Percentiles rank a stretch among this genome's conserved stretches.
These are phyloP conservation scores for Sugiyamaella floridensis DNA, from an alignment of 805 yeast species.

Conservation along the genomic window DNA sequence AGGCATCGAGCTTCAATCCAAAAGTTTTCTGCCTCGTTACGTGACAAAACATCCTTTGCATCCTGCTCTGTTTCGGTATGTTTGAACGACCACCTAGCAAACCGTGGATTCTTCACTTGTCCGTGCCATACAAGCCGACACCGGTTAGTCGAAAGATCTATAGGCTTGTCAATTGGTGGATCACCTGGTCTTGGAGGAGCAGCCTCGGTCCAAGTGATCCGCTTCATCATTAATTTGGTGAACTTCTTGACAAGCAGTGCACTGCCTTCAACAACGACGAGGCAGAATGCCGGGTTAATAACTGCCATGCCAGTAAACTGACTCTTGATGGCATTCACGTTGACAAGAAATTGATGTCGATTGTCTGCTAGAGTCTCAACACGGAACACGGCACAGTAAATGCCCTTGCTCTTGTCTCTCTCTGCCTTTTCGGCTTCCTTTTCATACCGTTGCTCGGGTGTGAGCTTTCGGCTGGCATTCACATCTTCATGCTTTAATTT, in stretches of 20 bases:
- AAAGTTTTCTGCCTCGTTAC: constrained; percentile 52
- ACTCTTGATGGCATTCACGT: constrained; percentile 71
- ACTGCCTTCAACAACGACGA: constrained; percentile 74
- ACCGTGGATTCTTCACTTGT: constrained; percentile 43
- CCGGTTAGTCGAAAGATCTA: constrained; percentile 38
- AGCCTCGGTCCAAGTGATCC: constrained; percentile 66
- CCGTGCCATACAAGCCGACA: constrained; percentile 69
- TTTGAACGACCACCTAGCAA: constrained; percentile 65
- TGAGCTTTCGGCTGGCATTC: constrained; percentile 58
- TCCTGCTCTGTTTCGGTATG: constrained; percentile 45
- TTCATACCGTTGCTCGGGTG: constrained; percentile 48
- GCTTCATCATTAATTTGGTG: constrained; percentile 48
- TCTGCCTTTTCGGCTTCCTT: constrained; percentile 43
- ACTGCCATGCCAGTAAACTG: constrained; percentile 52
- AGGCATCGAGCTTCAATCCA: constrained; percentile 39
- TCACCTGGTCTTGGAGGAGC: constrained; percentile 30
- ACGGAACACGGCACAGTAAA: constrained; percentile 50
- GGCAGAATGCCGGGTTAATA: constrained; percentile 34
- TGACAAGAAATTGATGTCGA: constrained; percentile 65
- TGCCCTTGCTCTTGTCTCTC: constrained; percentile 47
- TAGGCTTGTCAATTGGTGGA: background rate
- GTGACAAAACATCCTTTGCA: constrained; percentile 41
- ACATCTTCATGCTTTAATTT: constrained; percentile 47
- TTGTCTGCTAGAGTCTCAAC: constrained; percentile 52
- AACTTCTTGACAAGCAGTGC: constrained; percentile 54